phyloP scores from a whole-genome alignment of 1,284 basidiomycete genomes.

The Clitocybe nebularis region DNA sequence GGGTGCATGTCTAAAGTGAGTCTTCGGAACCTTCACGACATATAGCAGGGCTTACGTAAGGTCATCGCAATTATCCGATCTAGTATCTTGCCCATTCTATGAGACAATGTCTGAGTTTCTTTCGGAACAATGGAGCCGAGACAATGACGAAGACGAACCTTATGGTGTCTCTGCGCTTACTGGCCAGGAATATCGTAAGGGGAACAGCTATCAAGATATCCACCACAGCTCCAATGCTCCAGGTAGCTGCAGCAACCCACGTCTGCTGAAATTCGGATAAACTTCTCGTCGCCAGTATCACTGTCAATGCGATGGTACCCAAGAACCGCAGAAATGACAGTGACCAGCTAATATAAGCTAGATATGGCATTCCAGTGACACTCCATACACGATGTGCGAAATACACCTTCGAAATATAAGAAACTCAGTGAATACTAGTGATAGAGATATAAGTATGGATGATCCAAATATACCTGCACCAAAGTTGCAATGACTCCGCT shows the following conservation, averaged over 20 bases:
- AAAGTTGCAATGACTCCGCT: constrained; percentile 6
- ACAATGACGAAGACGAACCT: neutral
- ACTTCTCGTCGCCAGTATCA: neutral
- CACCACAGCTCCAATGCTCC: constrained; percentile 2
- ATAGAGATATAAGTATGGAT: neutral
- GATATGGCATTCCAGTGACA: neutral
- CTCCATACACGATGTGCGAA: constrained; percentile 1
- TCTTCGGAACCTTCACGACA: neutral
- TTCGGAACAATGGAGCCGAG: neutral
- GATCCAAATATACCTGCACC: constrained; percentile 1
- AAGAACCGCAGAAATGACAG: constrained; percentile 4
- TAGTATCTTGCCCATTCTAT: neutral
- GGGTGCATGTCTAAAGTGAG: neutral
- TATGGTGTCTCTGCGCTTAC: neutral
- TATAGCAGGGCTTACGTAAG: neutral
- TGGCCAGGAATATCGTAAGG: neutral
- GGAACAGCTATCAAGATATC: constrained; percentile 3
- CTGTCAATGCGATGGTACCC: constrained; percentile 2
- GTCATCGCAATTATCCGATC: constrained; percentile 6
- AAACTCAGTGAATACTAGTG: too few relatives aligned
- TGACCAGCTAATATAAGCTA: neutral
- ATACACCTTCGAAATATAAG: constrained; percentile 1
- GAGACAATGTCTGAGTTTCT: neutral
- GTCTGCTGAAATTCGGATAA: constrained; percentile 1
- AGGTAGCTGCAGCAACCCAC: constrained; percentile 2